These are phyloP conservation scores for Ustilago loliicola DNA, from an alignment of 1,284 basidiomycete species.

Conservation along the genomic window DNA sequence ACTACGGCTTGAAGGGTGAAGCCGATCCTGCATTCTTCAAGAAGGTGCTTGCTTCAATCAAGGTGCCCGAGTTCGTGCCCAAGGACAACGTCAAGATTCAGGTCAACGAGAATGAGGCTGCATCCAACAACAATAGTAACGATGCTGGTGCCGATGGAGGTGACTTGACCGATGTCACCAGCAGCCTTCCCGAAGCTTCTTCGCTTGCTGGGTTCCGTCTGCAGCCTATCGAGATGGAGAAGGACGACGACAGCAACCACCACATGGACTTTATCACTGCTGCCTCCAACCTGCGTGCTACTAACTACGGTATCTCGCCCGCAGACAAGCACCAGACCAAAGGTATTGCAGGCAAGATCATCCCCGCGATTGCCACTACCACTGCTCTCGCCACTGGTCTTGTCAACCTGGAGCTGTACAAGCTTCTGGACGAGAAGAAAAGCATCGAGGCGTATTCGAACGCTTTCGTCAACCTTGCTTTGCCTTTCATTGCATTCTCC, in stretches of 20 bases:
- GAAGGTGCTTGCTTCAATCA: constrained; percentile 85
- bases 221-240: constrained; percentile 96
- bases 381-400: constrained; percentile 94
- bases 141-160: constrained; percentile 34
- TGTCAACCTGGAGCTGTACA: constrained; percentile 94
- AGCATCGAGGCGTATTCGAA: constrained; percentile 97
- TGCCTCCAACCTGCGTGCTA: constrained; percentile 94
- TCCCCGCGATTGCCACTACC: constrained; percentile 98
- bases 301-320: constrained; percentile 91
- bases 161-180: constrained; percentile 63
- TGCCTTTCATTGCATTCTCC: constrained; percentile 99
- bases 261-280: constrained; percentile 99
- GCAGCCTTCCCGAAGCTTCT: constrained; percentile 64
- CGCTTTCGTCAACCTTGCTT: constrained; percentile 91
- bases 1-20: constrained; percentile 95
- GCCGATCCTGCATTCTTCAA: constrained; percentile 84
- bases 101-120: constrained; percentile 89
- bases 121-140: constrained; percentile 75
- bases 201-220: constrained; percentile 94
- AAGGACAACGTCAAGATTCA: constrained; percentile 94
- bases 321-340: constrained; percentile 96
- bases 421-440: constrained; percentile 93
- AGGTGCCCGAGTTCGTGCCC: constrained; percentile 92
- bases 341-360: constrained; percentile 99
- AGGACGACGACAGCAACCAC: constrained; percentile 97